Conservation (phyloP, 306 rosid species). For the Cicer judaicum region DNA sequence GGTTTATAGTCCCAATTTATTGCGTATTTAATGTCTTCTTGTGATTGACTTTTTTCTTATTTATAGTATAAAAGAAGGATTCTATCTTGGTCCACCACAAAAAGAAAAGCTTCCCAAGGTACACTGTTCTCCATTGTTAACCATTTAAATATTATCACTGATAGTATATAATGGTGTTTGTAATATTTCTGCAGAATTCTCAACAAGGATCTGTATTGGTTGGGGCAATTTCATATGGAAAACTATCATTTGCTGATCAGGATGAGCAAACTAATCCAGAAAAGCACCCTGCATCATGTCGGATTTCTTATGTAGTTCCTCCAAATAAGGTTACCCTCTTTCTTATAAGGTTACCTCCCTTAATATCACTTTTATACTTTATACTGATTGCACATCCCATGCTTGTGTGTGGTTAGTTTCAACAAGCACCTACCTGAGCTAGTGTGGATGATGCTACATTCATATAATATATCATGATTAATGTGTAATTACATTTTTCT, state of each 20-base stretch:
- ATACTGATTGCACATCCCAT: constrained; percentile 15
- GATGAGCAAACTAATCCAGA: constrained; percentile 63
- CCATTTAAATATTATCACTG: constrained; percentile 23
- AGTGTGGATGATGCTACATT: constrained; percentile 21
- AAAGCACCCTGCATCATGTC: constrained; percentile 73
- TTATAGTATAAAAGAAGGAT: constrained; percentile 81
- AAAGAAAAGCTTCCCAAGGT: constrained; percentile 96
- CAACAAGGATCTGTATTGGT: constrained; percentile 80
- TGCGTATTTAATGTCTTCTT: constrained; percentile 29
- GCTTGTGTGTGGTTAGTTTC: constrained; percentile 5
- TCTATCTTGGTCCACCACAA: constrained; percentile 85
- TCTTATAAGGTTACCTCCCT: constrained; percentile 33
- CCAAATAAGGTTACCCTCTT: constrained; percentile 77
- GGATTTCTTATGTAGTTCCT: constrained; percentile 75
- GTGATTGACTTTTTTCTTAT: constrained; percentile 45
- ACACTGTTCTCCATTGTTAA: constrained; percentile 29
- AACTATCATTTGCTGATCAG: constrained; percentile 55
- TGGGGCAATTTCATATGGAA: constrained; percentile 91
- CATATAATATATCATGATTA: constrained; percentile 35
- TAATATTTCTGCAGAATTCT: constrained; percentile 62
- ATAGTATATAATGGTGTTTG: constrained; percentile 17
- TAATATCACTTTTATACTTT: constrained; percentile 21
- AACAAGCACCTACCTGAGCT: constrained; percentile 26
- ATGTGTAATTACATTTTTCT: constrained; percentile 30
- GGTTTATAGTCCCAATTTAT: constrained; percentile 40